Base-by-base conservation (phyloP, 1,139 yeast species). In the Candida smagusa region DNA sequence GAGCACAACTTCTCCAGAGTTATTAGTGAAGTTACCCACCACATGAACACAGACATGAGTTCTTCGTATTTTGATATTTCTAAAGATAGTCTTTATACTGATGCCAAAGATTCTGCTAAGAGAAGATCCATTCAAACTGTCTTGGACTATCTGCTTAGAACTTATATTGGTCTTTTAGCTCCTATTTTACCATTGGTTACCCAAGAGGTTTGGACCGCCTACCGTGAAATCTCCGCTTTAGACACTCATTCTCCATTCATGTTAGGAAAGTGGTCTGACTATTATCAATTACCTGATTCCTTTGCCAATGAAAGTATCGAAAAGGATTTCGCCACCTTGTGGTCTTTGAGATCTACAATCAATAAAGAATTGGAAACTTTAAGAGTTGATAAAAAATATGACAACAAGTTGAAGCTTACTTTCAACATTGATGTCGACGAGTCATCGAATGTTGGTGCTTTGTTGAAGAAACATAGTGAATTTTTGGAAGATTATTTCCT, bases 41-140 rank as follows among this genome's bases (percentile, higher is more conserved):
- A 87, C 53, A 76, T 88, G 71, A 88, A 84, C 53, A 74, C 78
- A 13, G 80, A 80, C 16, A 70, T 90, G 41, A 87, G 96, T 28
- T 79, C 97, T 0, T 69, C 84, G 33, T 92, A 92, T 59, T 89
- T 92, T 58, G 96, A 89, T 53, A 74, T 87, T 28, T 77, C 85
- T 35, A 94, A 92, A 54, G 98, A 92, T 53, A 69, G 85, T 38
- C 70, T 92, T 16, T 92, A 92, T 57, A 85, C 96, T 0, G 95
- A 85, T 46, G 50, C 59, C 0, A 39, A 52, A 0, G 55, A 58
- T 19, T 74, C 84, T 0, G 36, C 52, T 1, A 72, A 77, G 26
- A 75, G 97, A 44, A 68, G 74, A 42, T 74, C 84, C 3, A 79
- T 84, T 3, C 95, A 86, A 56, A 81, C 85, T 7, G 95, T 85